These are phyloP conservation scores for Fusarium sp. DNA, from an alignment of 2,329 filamentous ascomycete species.

Conservation along the genomic window DNA sequence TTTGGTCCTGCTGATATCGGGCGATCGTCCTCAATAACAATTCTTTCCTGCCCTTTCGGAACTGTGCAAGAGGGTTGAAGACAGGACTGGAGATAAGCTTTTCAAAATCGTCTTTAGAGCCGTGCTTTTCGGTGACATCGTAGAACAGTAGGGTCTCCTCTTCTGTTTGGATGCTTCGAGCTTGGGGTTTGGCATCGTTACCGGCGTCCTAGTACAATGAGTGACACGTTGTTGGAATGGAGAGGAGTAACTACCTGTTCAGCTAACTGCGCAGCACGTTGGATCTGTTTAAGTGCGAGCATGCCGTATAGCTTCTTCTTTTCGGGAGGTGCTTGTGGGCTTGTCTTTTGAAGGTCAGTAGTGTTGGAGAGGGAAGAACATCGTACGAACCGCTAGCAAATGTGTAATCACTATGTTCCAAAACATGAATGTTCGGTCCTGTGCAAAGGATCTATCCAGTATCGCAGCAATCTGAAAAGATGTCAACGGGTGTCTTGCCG, in stretches of 20 bases:
- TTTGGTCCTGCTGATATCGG: conserved; percentile 52
- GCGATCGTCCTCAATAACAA: conserved; percentile 57
- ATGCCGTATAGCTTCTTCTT: conserved; percentile 65
- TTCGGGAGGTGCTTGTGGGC: conserved; percentile 58
- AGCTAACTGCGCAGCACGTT: conserved; percentile 60
- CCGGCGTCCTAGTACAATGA: conserved; percentile 36
- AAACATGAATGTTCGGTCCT: conserved; percentile 63
- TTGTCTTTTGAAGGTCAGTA: conserved; percentile 53
- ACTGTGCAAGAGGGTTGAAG: conserved; percentile 58
- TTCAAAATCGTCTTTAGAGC: conserved; percentile 55
- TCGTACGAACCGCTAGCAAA: conserved; percentile 61
- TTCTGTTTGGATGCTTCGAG: conserved; percentile 56
- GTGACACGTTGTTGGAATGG: not conserved
- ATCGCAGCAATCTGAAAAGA: conserved; percentile 61
- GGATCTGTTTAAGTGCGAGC: conserved; percentile 63
- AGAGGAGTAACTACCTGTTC: conserved; percentile 55
- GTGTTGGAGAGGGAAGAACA: not conserved
- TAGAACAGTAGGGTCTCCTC: conserved; percentile 65
- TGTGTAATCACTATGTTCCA: conserved; percentile 67
- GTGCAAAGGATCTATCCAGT: conserved; percentile 63
- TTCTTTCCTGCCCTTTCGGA: conserved; percentile 61
- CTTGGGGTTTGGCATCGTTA: conserved; percentile 40
- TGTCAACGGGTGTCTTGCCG: conserved; percentile 9
- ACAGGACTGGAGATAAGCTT: conserved; percentile 54
- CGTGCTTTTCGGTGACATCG: conserved; percentile 59